These are phyloP conservation scores for Fraxinus latifolia DNA, from an alignment of 305 asterid species.

Conservation along the genomic window DNA sequence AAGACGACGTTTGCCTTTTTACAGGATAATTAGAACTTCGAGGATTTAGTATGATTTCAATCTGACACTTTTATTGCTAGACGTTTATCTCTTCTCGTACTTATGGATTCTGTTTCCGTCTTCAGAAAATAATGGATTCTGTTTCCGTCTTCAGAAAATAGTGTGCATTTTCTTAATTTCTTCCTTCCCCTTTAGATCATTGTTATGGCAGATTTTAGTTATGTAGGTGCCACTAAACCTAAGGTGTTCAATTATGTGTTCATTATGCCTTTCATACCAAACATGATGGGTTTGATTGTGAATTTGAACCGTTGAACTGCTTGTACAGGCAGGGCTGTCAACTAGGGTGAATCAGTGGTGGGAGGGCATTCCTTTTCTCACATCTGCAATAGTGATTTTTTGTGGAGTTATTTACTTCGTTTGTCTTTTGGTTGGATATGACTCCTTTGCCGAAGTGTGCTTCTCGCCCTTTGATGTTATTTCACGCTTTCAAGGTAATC, in stretches of 20 bases:
- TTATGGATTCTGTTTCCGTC: background rate
- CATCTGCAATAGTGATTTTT: conserved; percentile 62
- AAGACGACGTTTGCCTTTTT: background rate
- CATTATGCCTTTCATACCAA: conserved; percentile 3
- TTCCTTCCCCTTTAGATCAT: background rate
- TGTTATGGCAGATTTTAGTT: background rate
- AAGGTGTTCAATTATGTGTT: background rate
- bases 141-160: background rate
- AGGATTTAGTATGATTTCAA: background rate
- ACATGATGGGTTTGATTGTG: background rate
- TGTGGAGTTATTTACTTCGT: conserved; percentile 80
- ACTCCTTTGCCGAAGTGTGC: conserved; percentile 82
- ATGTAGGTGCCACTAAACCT: background rate
- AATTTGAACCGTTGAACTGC: conserved; percentile 21
- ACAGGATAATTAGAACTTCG: background rate
- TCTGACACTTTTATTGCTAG: background rate
- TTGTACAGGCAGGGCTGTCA: conserved; percentile 66
- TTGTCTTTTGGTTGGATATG: conserved; percentile 84
- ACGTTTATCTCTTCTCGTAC: background rate
- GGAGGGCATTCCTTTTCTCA: conserved; percentile 85
- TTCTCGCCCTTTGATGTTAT: conserved; percentile 81
- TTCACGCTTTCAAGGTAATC: conserved; percentile 76
- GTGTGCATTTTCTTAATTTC: background rate
- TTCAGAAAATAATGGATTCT: background rate
- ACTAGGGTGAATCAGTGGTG: conserved; percentile 89